Conservation (phyloP, 257 asterid species). For the Jacaranda mimosifolia region DNA sequence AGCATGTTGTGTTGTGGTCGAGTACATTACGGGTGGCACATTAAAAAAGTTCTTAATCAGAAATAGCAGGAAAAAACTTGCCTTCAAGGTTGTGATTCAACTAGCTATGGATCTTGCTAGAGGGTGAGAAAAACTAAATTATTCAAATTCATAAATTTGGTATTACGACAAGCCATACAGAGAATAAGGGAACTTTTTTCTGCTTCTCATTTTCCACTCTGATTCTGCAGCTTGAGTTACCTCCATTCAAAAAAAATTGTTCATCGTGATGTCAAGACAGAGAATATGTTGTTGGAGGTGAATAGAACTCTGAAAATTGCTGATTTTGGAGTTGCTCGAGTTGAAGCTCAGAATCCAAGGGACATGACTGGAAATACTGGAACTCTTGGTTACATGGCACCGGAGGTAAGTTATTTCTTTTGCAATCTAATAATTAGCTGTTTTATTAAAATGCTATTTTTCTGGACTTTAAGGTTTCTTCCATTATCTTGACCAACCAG, state of each 20-base stretch:
- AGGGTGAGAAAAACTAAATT: conserved; percentile 52
- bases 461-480: neutral
- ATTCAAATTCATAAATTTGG: neutral
- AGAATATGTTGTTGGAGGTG: conserved; percentile 59
- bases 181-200: neutral
- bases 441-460: neutral
- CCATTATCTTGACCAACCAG: neutral
- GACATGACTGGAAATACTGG: conserved; percentile 78
- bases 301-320: conserved; percentile 59
- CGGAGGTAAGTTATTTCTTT: conserved; percentile 49
- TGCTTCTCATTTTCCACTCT: neutral
- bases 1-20: conserved; percentile 76
- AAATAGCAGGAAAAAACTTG: conserved; percentile 53
- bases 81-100: conserved; percentile 59
- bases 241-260: conserved; percentile 63
- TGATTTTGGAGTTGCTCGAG: conserved; percentile 70
- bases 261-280: conserved; percentile 69
- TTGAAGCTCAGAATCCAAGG: conserved; percentile 73
- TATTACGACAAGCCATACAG: neutral
- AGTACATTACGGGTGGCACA: conserved; percentile 64
- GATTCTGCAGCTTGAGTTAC: conserved; percentile 61
- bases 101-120: conserved; percentile 70
- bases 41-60: conserved; percentile 56
- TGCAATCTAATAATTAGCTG: neutral
- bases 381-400: conserved; percentile 77